These are phyloP conservation scores for Groenewaldozyma sp. DNA, from an alignment of 1,139 yeast species.

Conservation along the genomic window DNA sequence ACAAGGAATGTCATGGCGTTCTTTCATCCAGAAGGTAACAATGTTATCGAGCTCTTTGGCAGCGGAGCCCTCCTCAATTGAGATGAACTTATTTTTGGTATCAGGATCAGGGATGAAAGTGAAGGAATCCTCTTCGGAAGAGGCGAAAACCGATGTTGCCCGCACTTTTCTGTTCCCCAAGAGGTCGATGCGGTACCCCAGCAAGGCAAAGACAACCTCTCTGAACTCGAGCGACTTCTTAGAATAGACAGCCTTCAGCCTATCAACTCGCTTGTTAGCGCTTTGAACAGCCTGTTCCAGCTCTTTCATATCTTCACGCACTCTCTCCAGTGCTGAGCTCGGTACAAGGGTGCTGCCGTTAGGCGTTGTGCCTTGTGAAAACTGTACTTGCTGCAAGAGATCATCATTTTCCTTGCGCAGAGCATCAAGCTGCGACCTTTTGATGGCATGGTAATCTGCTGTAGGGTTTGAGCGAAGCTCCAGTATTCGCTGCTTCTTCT, in stretches of 20 bases:
- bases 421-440: conserved; percentile 42
- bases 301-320: conserved; percentile 44
- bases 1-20: conserved; percentile 66
- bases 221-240: conserved; percentile 67
- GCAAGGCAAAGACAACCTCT: conserved; percentile 54
- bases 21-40: conserved; percentile 58
- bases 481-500: conserved; percentile 41
- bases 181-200: conserved; percentile 72
- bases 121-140: conserved; percentile 27
- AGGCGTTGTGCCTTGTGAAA: conserved; percentile 1
- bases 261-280: conserved; percentile 45
- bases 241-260: conserved; percentile 58
- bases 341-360: conserved; percentile 37
- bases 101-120: conserved; percentile 31
- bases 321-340: conserved; percentile 53
- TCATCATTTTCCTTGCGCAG: conserved; percentile 56
- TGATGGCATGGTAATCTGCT: conserved; percentile 54
- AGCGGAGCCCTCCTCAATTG: conserved; percentile 29
- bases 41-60: conserved; percentile 46
- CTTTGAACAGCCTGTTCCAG: conserved; percentile 44
- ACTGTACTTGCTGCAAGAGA: conserved; percentile 29
- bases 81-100: conserved; percentile 26
- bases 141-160: conserved; percentile 48
- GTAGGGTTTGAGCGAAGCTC: conserved; percentile 65
- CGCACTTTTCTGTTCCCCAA: conserved; percentile 59